Evolutionary conservation across 2,329 filamentous ascomycete species (phyloP), one percentile per base, ranked within the genome.

Genomic region (Aspergillus ibericus): DNA sequence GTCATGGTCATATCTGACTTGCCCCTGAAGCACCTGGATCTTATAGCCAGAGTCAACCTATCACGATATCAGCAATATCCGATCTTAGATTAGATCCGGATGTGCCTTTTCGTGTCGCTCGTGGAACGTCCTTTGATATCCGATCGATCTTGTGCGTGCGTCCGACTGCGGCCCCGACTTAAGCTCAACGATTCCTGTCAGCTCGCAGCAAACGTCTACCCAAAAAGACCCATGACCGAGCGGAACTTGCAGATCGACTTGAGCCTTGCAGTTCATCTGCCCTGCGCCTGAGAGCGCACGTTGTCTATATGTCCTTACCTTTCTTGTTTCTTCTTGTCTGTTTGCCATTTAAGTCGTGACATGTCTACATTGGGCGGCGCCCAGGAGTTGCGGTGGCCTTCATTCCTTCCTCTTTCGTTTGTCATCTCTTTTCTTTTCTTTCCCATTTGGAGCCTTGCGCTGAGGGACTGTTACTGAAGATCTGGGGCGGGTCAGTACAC

Each of bases 341-440:
- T 16, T 54, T 48, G 25, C 25, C 44, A 29, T 48, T 5, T 48
- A 25, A 32, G 25, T 48, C 22, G 20, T 20, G 25, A 32, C 32
- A 13, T 40, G 36, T 57, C 38, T 40, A 55, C 50, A 38, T 51
- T 53, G 47, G 57, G 52, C 40, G 55, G 61, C 58, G 57, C 56
- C 55, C 50, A 46, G 59, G 59, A 32, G 55, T 56, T 58, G 18
- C 27, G 44, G 59, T 35, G 59, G 25, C 51, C 25, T 58, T 55
- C 16, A 35, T 40, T 56, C 5, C n/a, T 56, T 56, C 20, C 15
- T 16, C 20, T 61, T 47, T n/a, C 20, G 25, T 53, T 35, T 59
- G 27, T 25, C 25, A 36, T 29, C 15, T 48, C 6, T 51, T 58
- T n/a, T 44, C 16, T 36, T 32, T 53, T n/a, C n/a, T 32, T 44